Percentiles rank a stretch among this genome's conserved stretches.
phyloP scores from a whole-genome alignment of 371 early-diverging fungal species.

The Apophysomyces sp. region DNA sequence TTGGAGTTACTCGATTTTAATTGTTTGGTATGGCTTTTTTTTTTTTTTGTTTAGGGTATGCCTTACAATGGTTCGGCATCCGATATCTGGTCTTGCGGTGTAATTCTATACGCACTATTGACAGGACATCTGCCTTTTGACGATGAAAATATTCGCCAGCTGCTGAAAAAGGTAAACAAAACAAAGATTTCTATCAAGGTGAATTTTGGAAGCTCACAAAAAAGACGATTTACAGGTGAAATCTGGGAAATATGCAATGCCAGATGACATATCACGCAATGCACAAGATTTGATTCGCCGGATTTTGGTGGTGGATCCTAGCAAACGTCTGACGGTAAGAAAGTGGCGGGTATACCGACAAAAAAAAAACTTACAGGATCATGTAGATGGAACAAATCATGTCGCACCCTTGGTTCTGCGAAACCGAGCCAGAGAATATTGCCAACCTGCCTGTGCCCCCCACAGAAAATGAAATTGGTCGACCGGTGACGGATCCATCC shows the following conservation, averaged over 20 bases:
- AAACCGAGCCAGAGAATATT: conserved; percentile 20
- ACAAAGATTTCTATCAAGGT: too few relatives aligned
- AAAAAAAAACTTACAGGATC: not conserved
- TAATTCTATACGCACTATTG: conserved; percentile 72
- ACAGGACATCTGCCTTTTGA: conserved; percentile 84
- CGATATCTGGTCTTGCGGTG: conserved; percentile 82
- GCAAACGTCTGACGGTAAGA: conserved; percentile 44
- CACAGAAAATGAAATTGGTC: conserved; percentile 31
- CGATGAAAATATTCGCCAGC: conserved; percentile 74
- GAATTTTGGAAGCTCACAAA: too few relatives aligned
- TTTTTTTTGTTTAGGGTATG: conserved; percentile 51
- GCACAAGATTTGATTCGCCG: conserved; percentile 64
- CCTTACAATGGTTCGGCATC: conserved; percentile 75
- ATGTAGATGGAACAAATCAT: conserved; percentile 32
- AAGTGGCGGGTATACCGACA: not conserved
- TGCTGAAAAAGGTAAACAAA: conserved; percentile 62
- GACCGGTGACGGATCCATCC: conserved; percentile 21
- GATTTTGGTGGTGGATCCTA: conserved; percentile 46
- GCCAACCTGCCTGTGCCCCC: conserved; percentile 26
- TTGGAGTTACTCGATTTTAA: not conserved
- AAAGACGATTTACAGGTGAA: conserved; percentile 55
- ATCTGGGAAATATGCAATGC: conserved; percentile 56
- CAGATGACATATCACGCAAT: conserved; percentile 61
- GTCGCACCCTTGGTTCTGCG: conserved; percentile 39
- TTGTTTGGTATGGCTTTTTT: not conserved